Evolutionary conservation across 1,284 basidiomycete species (phyloP).

Genomic region (Tylopilus orsonianus): DNA sequence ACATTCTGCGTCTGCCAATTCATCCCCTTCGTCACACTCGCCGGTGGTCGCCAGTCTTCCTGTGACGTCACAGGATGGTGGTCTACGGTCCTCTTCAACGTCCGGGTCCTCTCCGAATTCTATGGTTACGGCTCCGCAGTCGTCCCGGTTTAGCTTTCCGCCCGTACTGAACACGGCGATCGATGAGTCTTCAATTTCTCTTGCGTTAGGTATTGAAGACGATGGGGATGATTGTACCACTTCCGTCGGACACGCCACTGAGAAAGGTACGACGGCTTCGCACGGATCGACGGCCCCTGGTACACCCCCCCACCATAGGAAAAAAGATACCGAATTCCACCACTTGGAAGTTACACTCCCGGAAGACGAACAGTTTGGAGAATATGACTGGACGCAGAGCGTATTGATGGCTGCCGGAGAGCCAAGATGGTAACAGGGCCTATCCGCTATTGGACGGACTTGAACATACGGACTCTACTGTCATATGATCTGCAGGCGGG

Average conservation of each 20-base stretch:
- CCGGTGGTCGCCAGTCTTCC: conserved; percentile 5
- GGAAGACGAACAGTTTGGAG: conserved; percentile 29
- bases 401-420: conserved; percentile 36
- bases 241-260: conserved; percentile 8
- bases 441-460: conserved; percentile 12
- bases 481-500: conserved; percentile 34
- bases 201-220: conserved; percentile 34
- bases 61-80: conserved; percentile 11
- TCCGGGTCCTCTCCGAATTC: conserved; percentile 35
- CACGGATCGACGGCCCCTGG: conserved; percentile 9
- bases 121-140: conserved; percentile 37
- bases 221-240: conserved; percentile 15
- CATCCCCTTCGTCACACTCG: conserved; percentile 23
- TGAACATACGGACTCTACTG: conserved; percentile 20
- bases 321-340: conserved; percentile 19
- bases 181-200: conserved; percentile 37
- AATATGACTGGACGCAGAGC: conserved; percentile 34
- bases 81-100: conserved; percentile 21
- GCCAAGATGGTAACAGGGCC: conserved; percentile 25
- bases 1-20: conserved; percentile 41
- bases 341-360: conserved; percentile 27
- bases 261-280: conserved; percentile 3
- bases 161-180: conserved; percentile 36
- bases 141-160: conserved; percentile 36
- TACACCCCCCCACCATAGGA: conserved; percentile 2